Evolutionary conservation across 371 early-diverging fungal genomes (phyloP).

Genomic region (Mucor lusitanicus): DNA sequence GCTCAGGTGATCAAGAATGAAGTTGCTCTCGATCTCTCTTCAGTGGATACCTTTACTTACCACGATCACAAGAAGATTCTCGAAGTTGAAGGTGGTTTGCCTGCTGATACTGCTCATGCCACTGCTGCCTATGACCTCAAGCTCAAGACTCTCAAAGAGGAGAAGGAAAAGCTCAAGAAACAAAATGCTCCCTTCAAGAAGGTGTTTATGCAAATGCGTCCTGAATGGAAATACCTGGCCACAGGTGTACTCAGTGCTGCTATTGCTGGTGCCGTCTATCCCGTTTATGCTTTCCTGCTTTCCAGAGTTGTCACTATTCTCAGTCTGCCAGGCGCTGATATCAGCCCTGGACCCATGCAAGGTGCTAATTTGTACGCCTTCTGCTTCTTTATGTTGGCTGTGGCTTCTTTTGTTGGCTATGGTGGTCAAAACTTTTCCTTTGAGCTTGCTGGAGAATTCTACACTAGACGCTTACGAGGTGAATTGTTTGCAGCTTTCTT

Average conservation of each 20-base stretch:
- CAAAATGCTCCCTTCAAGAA: conserved; percentile 47
- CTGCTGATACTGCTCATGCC: not conserved
- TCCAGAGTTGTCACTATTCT: conserved; percentile 5
- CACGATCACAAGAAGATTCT: not conserved
- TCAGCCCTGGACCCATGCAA: conserved; percentile 42
- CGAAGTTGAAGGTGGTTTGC: not conserved
- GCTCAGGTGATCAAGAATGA: not conserved
- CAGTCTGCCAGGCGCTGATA: not conserved
- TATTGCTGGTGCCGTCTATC: conserved; percentile 52
- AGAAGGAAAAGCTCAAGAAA: conserved; percentile 35
- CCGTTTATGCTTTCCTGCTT: conserved; percentile 18
- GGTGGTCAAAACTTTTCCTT: conserved; percentile 30
- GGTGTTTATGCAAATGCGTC: conserved; percentile 35
- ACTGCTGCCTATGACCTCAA: conserved; percentile 41
- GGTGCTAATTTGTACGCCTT: conserved; percentile 72
- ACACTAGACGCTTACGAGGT: conserved; percentile 58
- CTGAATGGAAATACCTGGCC: conserved; percentile 33
- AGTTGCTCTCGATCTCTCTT: not conserved
- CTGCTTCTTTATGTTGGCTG: conserved; percentile 58
- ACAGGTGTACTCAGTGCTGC: conserved; percentile 43
- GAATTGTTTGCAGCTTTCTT: conserved; percentile 56
- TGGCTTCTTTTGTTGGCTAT: conserved; percentile 43
- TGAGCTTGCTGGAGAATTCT: conserved; percentile 52
- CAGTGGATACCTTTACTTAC: not conserved
- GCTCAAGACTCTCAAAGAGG: conserved; percentile 36